These are phyloP conservation scores for Ustilago bromivora DNA, from an alignment of 1,284 basidiomycete species.

Conservation along the genomic window DNA sequence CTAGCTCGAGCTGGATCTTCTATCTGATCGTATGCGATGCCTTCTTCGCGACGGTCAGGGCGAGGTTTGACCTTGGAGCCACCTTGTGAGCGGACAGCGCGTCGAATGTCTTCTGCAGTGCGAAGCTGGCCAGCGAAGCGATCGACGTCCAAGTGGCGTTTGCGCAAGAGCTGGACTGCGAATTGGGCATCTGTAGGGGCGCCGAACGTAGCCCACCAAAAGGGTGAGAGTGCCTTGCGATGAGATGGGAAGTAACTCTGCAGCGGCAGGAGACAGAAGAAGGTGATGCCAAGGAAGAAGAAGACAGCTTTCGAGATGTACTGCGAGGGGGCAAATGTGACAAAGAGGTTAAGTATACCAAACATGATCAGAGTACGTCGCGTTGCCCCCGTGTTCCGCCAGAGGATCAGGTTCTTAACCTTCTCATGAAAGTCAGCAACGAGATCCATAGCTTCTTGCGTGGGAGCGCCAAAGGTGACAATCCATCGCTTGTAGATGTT, in stretches of 20 bases:
- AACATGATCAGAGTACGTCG: constrained; percentile 60
- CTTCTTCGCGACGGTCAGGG: constrained; percentile 44
- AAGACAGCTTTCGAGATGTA: constrained; percentile 58
- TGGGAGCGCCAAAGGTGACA: constrained; percentile 56
- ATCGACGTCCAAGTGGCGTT: constrained; percentile 55
- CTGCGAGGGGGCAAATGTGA: constrained; percentile 59
- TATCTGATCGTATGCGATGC: constrained; percentile 45
- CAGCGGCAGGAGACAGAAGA: constrained; percentile 64
- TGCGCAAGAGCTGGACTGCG: constrained; percentile 64
- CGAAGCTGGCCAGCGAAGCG: constrained; percentile 26
- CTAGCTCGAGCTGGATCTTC: constrained; percentile 43
- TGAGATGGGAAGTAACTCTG: constrained; percentile 68
- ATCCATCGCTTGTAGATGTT: constrained; percentile 66
- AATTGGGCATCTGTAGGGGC: constrained; percentile 68
- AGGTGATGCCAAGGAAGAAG: constrained; percentile 62
- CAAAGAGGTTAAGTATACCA: constrained; percentile 50
- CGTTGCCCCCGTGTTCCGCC: constrained; percentile 65
- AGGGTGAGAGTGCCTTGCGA: constrained; percentile 63
- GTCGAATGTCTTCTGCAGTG: constrained; percentile 39
- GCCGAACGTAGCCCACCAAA: constrained; percentile 69
- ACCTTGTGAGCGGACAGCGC: constrained; percentile 25
- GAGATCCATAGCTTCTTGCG: constrained; percentile 60
- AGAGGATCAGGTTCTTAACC: constrained; percentile 67
- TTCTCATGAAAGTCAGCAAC: constrained; percentile 69
- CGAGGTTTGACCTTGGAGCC: constrained; percentile 29